These are phyloP conservation scores for Penicillium sumatraense DNA, from an alignment of 2,329 filamentous ascomycete genomes.

Conservation along the genomic window DNA sequence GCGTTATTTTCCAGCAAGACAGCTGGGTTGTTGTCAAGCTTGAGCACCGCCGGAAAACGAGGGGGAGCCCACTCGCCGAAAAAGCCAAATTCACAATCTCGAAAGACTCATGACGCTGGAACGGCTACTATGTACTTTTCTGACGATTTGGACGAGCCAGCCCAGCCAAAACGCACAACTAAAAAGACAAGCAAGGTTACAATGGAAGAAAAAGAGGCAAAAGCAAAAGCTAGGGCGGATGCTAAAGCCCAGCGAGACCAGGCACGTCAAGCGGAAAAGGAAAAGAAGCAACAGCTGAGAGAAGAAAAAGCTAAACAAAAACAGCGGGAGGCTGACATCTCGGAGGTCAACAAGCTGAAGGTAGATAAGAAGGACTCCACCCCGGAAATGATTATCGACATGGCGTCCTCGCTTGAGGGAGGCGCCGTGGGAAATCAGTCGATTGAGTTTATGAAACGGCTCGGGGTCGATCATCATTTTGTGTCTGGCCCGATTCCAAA, in stretches of 20 bases:
- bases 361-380: conserved; percentile 75
- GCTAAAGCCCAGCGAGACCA: conserved; percentile 53
- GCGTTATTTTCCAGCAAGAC: conserved; percentile 46
- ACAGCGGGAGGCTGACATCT: conserved; percentile 66
- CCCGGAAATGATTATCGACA: conserved; percentile 76
- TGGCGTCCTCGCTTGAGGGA: conserved; percentile 62
- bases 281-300: conserved; percentile 47
- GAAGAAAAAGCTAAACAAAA: conserved; percentile 68
- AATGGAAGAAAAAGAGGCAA: conserved; percentile 46
- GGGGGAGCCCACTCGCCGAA: neutral
- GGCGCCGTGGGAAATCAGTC: conserved; percentile 50
- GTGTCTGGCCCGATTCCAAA: conserved; percentile 48
- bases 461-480: conserved; percentile 48
- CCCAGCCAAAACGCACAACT: conserved; percentile 39
- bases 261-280: conserved; percentile 63
- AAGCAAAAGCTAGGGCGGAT: conserved; percentile 59
- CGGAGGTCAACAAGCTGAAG: conserved; percentile 73
- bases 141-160: conserved; percentile 52
- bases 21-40: conserved; percentile 42
- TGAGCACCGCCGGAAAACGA: conserved; percentile 20
- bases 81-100: neutral
- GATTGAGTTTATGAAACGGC: conserved; percentile 46
- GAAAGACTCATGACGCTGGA: too few species aligned
- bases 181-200: conserved; percentile 47
- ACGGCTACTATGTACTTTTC: conserved; percentile 25